Evolutionary conservation across 2,329 filamentous ascomycete species (phyloP).

Genomic region (Trichoderma sp.): DNA sequence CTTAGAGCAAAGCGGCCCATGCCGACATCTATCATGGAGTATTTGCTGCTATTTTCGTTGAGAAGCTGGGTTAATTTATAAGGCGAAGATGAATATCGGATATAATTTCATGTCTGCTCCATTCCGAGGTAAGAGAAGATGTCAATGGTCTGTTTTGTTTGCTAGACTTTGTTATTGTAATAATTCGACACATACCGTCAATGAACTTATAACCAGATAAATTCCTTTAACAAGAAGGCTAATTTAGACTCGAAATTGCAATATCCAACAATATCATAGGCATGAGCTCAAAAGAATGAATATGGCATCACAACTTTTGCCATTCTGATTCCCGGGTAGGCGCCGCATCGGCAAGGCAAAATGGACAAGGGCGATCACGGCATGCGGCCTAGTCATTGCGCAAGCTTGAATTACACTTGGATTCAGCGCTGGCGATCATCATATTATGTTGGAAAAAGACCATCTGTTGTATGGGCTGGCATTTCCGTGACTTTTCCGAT

Average conservation of each 20-base stretch:
- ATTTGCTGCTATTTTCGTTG: not conserved
- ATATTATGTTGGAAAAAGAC: not conserved
- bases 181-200: not conserved
- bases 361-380: not conserved
- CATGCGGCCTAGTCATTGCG: constrained; percentile 7
- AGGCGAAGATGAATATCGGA: not conserved
- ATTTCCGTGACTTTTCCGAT: not conserved
- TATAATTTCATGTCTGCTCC: not conserved
- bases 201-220: not conserved
- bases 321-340: not conserved
- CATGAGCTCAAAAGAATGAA: not conserved
- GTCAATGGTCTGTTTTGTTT: too few species aligned
- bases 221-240: not conserved
- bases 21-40: not conserved
- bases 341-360: not conserved
- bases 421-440: not conserved
- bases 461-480: not conserved
- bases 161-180: not conserved
- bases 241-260: not conserved
- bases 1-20: not conserved
- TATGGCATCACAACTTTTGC: not conserved
- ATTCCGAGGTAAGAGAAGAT: not conserved
- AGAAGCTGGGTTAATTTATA: not conserved
- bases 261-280: too few species aligned
- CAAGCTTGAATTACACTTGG: not conserved